Evolutionary conservation across 352 stramenopile genomes (phyloP).

Genomic region (Detonula confervacea): DNA sequence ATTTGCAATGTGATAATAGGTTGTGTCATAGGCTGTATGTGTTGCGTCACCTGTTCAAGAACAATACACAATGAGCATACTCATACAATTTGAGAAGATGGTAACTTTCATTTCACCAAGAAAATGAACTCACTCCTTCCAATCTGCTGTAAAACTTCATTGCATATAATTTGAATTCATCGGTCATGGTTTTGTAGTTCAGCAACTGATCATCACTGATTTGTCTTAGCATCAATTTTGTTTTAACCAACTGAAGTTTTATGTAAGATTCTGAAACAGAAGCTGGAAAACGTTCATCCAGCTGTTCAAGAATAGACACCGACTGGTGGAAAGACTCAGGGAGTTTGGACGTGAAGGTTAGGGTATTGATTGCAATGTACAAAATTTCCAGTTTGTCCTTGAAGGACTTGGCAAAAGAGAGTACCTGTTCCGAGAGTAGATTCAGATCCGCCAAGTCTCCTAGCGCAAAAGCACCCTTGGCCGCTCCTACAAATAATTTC

Average conservation of each 20-base stretch:
- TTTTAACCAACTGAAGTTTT: constrained; percentile 8
- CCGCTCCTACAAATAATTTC: constrained; percentile 16
- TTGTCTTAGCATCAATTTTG: constrained; percentile 9
- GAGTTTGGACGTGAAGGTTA: constrained; percentile 7
- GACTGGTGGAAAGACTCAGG: constrained; percentile 12
- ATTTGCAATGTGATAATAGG: constrained; percentile 33
- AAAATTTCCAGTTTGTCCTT: constrained; percentile 31
- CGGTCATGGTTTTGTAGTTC: constrained; percentile 33
- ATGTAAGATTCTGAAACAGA: constrained; percentile 4
- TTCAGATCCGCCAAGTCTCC: constrained; percentile 15
- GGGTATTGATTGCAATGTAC: background rate
- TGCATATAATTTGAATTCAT: constrained; percentile 15
- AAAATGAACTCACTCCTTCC: background rate
- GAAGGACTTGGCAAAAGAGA: constrained; percentile 20
- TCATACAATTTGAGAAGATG: background rate
- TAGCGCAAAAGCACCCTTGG: constrained; percentile 16
- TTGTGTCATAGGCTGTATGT: too few relatives aligned
- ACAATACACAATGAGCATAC: background rate
- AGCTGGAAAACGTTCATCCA: constrained; percentile 25
- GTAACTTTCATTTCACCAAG: background rate
- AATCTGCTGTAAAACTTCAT: constrained; percentile 40
- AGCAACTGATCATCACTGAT: constrained; percentile 25
- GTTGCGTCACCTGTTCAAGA: too few relatives aligned
- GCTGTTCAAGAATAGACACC: constrained; percentile 16
- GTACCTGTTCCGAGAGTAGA: constrained; percentile 22